Percentiles rank a stretch among this genome's conserved stretches.
These are phyloP conservation scores for Eleusine indica DNA, from an alignment of 176 grass and related monocot species.

Conservation along the genomic window DNA sequence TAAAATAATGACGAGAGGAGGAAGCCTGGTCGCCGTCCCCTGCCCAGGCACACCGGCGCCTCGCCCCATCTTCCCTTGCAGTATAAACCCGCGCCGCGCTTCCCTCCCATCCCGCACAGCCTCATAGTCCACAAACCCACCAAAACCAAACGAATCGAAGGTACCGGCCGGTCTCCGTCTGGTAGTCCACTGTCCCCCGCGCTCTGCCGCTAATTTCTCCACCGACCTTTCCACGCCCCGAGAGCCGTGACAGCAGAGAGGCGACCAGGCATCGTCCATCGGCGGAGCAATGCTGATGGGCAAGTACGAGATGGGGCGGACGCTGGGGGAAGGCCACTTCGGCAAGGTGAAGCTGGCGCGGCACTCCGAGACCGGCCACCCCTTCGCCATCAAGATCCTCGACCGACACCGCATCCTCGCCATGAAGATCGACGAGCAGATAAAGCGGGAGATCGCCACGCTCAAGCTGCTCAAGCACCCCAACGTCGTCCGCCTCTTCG, in stretches of 20 bases:
- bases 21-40: neutral
- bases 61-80: neutral
- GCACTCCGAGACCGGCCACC: slow-evolving; percentile 53
- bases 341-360: slow-evolving; percentile 80
- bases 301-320: slow-evolving; percentile 84
- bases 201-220: too few species aligned
- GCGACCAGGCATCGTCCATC: too few species aligned
- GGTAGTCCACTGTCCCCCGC: neutral
- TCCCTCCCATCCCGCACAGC: too few species aligned
- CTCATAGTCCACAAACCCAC: too few species aligned
- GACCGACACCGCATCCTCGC: slow-evolving; percentile 77
- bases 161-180: neutral
- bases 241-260: neutral
- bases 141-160: too few species aligned
- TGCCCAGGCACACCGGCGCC: neutral
- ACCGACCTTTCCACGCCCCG: neutral
- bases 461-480: slow-evolving; percentile 83
- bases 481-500: slow-evolving; percentile 74
- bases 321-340: slow-evolving; percentile 86
- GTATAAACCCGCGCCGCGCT: slow-evolving; percentile 22
- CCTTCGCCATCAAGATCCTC: slow-evolving; percentile 97
- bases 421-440: slow-evolving; percentile 83
- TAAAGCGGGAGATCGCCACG: slow-evolving; percentile 82
- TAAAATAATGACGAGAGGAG: neutral
- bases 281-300: slow-evolving; percentile 56